Percentiles rank a stretch among this genome's conserved stretches.
phyloP scores from a whole-genome alignment of 164 flowering plant genomes.

The Magnolia officinalis region DNA sequence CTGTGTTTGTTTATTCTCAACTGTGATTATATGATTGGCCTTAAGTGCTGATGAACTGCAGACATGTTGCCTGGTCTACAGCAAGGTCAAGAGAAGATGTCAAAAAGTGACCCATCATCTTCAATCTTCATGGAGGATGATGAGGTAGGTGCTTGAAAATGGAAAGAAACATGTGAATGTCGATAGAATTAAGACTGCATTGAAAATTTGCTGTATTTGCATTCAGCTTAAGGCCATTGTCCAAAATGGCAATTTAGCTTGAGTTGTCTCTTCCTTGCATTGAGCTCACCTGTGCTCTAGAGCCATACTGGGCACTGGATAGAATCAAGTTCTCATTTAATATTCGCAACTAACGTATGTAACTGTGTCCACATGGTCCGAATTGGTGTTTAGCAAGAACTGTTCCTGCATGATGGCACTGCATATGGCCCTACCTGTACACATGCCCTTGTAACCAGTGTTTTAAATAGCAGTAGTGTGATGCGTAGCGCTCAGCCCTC shows the following conservation, averaged over 20 bases:
- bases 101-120: slow-evolving; percentile 90
- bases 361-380: too few relatives aligned
- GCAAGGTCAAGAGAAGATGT: slow-evolving; percentile 98
- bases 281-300: background rate
- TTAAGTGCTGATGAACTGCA: slow-evolving; percentile 26
- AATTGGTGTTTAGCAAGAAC: too few relatives aligned
- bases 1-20: background rate
- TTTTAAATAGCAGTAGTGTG: too few relatives aligned
- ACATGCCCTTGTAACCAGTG: too few relatives aligned
- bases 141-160: slow-evolving; percentile 50
- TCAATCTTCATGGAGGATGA: slow-evolving; percentile 94
- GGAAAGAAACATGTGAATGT: background rate
- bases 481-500: too few relatives aligned
- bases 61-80: slow-evolving; percentile 87
- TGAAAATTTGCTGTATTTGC: background rate
- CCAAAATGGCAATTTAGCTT: background rate
- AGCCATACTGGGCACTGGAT: too few relatives aligned
- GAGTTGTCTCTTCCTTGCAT: background rate
- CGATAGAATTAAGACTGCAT: background rate
- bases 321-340: too few relatives aligned
- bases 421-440: too few relatives aligned
- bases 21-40: background rate
- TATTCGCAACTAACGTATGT: too few relatives aligned
- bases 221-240: background rate
- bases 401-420: too few relatives aligned